Evolutionary conservation across 345 rosid species (phyloP).

Genomic region (Odontarrhena argentea): DNA sequence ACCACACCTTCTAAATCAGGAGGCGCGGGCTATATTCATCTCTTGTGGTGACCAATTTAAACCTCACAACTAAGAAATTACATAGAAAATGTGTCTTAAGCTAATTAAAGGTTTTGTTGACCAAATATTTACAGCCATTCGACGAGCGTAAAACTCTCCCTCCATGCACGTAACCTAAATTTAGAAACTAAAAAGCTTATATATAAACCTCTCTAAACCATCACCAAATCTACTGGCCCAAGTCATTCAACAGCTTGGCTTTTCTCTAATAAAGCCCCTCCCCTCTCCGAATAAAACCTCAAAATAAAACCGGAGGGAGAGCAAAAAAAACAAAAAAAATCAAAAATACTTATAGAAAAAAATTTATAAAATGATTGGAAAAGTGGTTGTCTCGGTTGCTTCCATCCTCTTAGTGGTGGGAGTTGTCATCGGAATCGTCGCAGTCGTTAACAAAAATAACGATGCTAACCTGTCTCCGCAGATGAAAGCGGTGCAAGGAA

Average conservation of each 20-base stretch:
- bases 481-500: conserved; percentile 47
- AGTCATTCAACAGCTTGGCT: conserved; percentile 44
- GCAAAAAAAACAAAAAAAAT: conserved; percentile 8
- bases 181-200: conserved; percentile 28
- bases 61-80: conserved; percentile 29
- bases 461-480: conserved; percentile 33
- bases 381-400: conserved; percentile 49
- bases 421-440: conserved; percentile 49
- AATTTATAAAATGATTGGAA: conserved; percentile 40
- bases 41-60: conserved; percentile 27
- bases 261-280: conserved; percentile 41
- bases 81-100: neutral
- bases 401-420: conserved; percentile 58
- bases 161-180: conserved; percentile 35
- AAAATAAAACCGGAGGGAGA: conserved; percentile 43
- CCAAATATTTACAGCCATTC: conserved; percentile 30
- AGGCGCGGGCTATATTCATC: conserved; percentile 21
- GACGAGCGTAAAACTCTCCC: conserved; percentile 23
- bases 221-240: conserved; percentile 35
- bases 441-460: conserved; percentile 27
- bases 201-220: conserved; percentile 24
- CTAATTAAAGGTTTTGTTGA: conserved; percentile 19
- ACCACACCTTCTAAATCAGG: conserved; percentile 28
- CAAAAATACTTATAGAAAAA: conserved; percentile 10
- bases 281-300: conserved; percentile 40